Evolutionary conservation across 2,329 filamentous ascomycete genomes (phyloP).

Genomic region (Paecilomyces niveus): DNA sequence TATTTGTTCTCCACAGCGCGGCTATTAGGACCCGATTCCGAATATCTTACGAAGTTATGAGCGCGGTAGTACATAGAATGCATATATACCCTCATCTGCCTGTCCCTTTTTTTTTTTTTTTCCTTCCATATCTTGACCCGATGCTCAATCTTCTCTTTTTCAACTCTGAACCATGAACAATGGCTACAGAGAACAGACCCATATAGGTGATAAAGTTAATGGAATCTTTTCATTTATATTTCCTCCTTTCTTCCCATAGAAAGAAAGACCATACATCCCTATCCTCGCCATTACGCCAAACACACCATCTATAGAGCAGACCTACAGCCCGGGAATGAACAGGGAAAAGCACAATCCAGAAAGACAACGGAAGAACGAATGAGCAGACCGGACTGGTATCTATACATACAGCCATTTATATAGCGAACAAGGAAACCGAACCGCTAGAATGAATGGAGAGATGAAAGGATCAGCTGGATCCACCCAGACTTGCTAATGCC

Average conservation of each 20-base stretch:
- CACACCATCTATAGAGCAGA: background rate
- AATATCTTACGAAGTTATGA: background rate
- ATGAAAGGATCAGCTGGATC: conserved; percentile 1
- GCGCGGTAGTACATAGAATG: background rate
- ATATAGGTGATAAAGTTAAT: no score
- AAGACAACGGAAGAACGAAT: background rate
- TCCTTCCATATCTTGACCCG: no score
- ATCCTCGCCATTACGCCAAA: background rate
- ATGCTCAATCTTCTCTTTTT: background rate
- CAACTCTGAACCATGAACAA: no score
- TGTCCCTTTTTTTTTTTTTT: background rate
- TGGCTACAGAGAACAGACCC: background rate
- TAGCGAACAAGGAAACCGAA: background rate
- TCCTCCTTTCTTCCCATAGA: background rate
- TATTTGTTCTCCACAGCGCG: background rate
- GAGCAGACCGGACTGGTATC: background rate
- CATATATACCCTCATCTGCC: background rate
- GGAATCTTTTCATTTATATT: background rate
- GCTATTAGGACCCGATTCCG: no score
- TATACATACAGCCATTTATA: background rate
- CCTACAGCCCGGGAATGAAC: background rate
- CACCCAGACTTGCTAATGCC: conserved; percentile 48
- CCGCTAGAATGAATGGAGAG: background rate
- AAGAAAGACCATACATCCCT: background rate
- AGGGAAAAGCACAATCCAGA: background rate